Percentiles rank a stretch among this genome's conserved stretches.
phyloP scores from a whole-genome alignment of 2,329 filamentous ascomycete genomes.

The Clonostachys sp. region DNA sequence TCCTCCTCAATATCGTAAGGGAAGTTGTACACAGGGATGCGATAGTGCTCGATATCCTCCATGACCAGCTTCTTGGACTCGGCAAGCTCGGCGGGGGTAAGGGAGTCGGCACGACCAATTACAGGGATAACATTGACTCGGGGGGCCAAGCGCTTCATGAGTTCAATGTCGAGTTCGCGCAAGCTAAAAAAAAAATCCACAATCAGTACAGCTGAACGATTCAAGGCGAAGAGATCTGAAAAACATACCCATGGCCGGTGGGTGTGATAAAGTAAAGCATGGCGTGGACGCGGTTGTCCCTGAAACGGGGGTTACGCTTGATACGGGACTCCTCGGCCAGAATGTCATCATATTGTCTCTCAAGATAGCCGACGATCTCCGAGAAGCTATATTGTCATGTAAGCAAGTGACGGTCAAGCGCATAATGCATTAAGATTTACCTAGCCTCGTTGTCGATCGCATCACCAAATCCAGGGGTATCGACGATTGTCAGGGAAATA shows the following conservation, averaged over 20 bases:
- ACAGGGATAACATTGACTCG: conserved; percentile 99
- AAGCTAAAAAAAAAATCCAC: conserved; percentile 50
- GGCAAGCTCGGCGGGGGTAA: conserved; percentile 92
- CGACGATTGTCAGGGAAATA: conserved; percentile 96
- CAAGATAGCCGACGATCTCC: conserved; percentile 96
- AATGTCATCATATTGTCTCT: conserved; percentile 99
- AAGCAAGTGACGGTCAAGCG: neutral
- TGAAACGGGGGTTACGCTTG: conserved; percentile 99
- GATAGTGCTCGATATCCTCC: conserved; percentile 99
- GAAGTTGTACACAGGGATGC: conserved; percentile 99
- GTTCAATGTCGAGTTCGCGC: conserved; percentile 96
- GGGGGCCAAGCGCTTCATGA: conserved; percentile 98
- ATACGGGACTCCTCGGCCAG: conserved; percentile 98
- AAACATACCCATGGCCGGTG: conserved; percentile 80
- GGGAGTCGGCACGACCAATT: conserved; percentile 95
- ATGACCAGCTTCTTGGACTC: conserved; percentile 99
- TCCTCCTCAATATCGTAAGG: conserved; percentile 99
- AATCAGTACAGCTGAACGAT: neutral
- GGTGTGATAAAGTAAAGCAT: conserved; percentile 99
- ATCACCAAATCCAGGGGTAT: conserved; percentile 97
- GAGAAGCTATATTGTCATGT: conserved; percentile 62
- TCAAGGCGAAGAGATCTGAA: neutral
- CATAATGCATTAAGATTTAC: conserved; percentile 35
- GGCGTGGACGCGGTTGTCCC: conserved; percentile 97
- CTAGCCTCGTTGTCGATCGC: conserved; percentile 99